Base-by-base conservation (phyloP, 345 rosid species). In the Limnanthes douglasii region DNA sequence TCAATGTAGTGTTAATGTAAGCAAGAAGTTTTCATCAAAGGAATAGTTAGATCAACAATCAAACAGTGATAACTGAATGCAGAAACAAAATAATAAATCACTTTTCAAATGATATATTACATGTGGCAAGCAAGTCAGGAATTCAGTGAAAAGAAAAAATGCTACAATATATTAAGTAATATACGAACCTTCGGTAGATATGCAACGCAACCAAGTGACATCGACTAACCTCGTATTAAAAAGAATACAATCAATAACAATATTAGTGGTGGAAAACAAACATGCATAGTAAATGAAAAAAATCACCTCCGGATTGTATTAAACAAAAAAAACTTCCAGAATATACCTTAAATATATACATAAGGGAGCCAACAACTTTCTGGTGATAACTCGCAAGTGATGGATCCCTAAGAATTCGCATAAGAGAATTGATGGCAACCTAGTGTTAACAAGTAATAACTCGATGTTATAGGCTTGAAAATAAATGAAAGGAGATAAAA, bases 391-490 rank as follows among this genome's bases (percentile, higher is more conserved):
- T 84, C 44, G 79, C 72, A 53, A 90, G 93, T 11, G 96, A 90
- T 37, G 96, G 75, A 66, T 90, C 96, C 61, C 94, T 84, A 48
- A 90, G 78, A 67, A 84, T 85, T 49, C 96, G 78, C 96, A 84
- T 80, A 31, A 90, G 82, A 39, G 98, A 90, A 68, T 78, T 90
- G 47, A 90, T 73, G 23, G 98, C 98, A 61, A 85, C 98, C 98
- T 90, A 69, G n/a, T n/a, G n/a, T n/a, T n/a, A n/a, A n/a, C n/a
- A n/a, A n/a, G n/a, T n/a, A n/a, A n/a, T n/a, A n/a, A n/a, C n/a
- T n/a, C n/a, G n/a, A n/a, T n/a, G n/a, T n/a, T n/a, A n/a, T n/a
- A n/a, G n/a, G n/a, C n/a, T n/a, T n/a, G n/a, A n/a, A n/a, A 28
- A 46, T 39, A 37, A 42, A 50, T 5, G 12, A 23, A 25, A 46